A percentile compares a stretch with the other conserved stretches of the same genome.
Conservation (phyloP, 192 early-diverging fungal species). For the Phycomyces blakesleeanus region DNA sequence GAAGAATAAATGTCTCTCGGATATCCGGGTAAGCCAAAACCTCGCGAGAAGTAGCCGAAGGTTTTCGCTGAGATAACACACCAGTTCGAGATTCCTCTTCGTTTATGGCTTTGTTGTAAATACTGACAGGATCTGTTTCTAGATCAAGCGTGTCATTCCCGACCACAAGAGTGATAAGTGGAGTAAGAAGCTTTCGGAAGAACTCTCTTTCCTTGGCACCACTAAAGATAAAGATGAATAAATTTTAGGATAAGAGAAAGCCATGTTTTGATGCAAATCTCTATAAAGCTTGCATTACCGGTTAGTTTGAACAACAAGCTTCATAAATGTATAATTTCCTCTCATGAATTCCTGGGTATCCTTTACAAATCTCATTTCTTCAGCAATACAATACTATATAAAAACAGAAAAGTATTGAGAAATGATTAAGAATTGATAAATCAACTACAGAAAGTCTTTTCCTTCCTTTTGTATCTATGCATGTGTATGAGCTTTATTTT, state of each 20-base stretch:
- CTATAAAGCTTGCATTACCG: no score
- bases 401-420: no score
- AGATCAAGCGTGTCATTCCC: constrained; percentile 77
- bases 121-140: constrained; percentile 85
- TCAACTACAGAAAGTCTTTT: no score
- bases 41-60: constrained; percentile 75
- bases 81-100: constrained; percentile 90
- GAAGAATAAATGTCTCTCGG: constrained; percentile 58
- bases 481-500: no score
- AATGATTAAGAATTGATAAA: no score
- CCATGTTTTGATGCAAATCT: no score
- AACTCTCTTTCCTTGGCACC: constrained; percentile 94
- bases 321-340: constrained; percentile 96
- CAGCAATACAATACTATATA: constrained; percentile 63
- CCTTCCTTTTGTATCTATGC: no score
- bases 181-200: constrained; percentile 79
- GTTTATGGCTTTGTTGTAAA: constrained; percentile 84
- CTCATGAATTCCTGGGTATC: constrained; percentile 88
- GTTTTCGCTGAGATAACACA: constrained; percentile 65
- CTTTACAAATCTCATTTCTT: constrained; percentile 84
- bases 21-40: constrained; percentile 82
- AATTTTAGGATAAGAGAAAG: no score
- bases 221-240: constrained; percentile 29
- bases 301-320: constrained; percentile 92
- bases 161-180: constrained; percentile 77